Evolutionary conservation across 495 filamentous ascomycete species (phyloP).

Genomic region (Hypomontagnella submonticulosa): DNA sequence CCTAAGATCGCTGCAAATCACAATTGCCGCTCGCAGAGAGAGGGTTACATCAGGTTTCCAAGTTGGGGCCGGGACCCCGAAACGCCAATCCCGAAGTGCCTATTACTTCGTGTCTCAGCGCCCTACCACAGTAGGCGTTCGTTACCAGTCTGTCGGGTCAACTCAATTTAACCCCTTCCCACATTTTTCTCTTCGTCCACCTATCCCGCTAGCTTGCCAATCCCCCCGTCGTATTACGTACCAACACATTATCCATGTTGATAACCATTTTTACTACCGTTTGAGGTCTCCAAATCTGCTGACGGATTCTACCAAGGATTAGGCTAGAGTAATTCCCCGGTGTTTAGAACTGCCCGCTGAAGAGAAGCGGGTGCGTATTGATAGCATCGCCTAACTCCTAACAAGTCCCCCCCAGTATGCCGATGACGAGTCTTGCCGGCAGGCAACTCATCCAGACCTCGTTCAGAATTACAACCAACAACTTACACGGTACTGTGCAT

Average conservation of each 20-base stretch:
- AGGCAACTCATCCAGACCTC: conserved; percentile 12
- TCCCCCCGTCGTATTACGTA: conserved; percentile 13
- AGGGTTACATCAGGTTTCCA: conserved; percentile 40
- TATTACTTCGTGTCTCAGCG: conserved; percentile 35
- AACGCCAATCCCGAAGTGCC: conserved; percentile 34
- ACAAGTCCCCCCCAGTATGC: conserved; percentile 1
- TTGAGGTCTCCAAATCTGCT: neutral
- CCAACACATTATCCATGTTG: conserved; percentile 18
- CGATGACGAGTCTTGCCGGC: conserved; percentile 8
- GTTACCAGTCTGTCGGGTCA: conserved; percentile 44
- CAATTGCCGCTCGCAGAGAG: conserved; percentile 30
- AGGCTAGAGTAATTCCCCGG: conserved; percentile 15
- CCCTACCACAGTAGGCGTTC: conserved; percentile 33
- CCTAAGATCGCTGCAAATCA: conserved; percentile 33
- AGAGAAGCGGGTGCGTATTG: conserved; percentile 4
- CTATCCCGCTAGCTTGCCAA: conserved; percentile 25
- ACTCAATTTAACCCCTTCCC: conserved; percentile 26
- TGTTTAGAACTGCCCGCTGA: conserved; percentile 14
- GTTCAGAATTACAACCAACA: conserved; percentile 4
- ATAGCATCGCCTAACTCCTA: conserved; percentile 1
- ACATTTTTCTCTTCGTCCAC: conserved; percentile 32
- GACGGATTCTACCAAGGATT: conserved; percentile 24
- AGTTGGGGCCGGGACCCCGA: conserved; percentile 34
- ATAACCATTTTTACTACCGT: conserved; percentile 6
- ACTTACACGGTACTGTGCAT: neutral